Evolutionary conservation across 139 green algal species (phyloP).

Genomic region (Spirogloea muscicola): DNA sequence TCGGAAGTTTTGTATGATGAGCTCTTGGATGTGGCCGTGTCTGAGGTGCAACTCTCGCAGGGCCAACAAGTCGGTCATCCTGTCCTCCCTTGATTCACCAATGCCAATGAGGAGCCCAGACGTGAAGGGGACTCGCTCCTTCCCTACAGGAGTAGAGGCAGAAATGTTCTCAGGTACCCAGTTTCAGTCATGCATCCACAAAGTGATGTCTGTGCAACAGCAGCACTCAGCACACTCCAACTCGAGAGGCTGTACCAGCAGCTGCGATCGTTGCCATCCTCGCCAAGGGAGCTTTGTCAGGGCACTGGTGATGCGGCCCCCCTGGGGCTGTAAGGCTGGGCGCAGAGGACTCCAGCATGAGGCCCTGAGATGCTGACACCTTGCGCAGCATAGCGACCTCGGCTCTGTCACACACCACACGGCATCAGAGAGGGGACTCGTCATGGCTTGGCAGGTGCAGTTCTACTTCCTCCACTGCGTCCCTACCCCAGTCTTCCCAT

Average conservation of each 20-base stretch:
- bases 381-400: slow-evolving; percentile 48
- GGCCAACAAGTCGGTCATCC: slow-evolving; percentile 59
- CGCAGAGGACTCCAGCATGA: slow-evolving; percentile 79
- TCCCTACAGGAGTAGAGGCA: no score
- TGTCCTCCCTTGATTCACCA: slow-evolving; percentile 67
- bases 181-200: no score
- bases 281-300: slow-evolving; percentile 81
- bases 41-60: slow-evolving; percentile 55
- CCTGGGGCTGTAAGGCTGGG: slow-evolving; percentile 53
- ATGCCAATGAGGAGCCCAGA: slow-evolving; percentile 80
- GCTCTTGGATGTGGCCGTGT: slow-evolving; percentile 73
- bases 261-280: no score
- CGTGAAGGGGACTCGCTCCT: slow-evolving; percentile 71
- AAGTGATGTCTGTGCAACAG: no score
- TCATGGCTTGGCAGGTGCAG: no score
- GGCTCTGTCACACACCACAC: no score
- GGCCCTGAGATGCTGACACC: slow-evolving; percentile 70
- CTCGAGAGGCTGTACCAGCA: no score
- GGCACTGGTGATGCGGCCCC: slow-evolving; percentile 68
- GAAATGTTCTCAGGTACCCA: no score
- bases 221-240: no score
- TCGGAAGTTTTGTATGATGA: slow-evolving; percentile 87
- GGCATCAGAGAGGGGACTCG: no score
- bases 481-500: no score
- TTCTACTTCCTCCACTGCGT: no score